Percentiles rank a stretch among this genome's conserved stretches.
Conservation (phyloP, 2,329 filamentous ascomycete genomes). For the Onygenales sp. region DNA sequence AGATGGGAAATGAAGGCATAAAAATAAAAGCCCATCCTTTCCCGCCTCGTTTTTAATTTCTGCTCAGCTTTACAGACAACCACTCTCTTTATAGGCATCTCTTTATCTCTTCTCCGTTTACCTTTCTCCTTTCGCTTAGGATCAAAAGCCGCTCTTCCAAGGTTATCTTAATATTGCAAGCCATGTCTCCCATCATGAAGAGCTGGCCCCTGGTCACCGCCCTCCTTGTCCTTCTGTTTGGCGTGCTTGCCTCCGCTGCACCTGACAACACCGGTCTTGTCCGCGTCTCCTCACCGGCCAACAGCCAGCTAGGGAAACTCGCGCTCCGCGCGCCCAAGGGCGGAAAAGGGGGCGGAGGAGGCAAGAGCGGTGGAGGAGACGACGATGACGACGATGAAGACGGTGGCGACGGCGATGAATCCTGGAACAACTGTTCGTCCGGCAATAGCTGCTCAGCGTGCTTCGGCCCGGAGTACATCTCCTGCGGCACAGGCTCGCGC, state of each 20-base stretch:
- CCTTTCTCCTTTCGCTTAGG: too few relatives aligned
- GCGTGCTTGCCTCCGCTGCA: background rate
- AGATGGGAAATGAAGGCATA: too few relatives aligned
- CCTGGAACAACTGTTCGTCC: background rate
- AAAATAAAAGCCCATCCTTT: too few relatives aligned
- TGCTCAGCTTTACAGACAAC: too few relatives aligned
- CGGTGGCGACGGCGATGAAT: background rate
- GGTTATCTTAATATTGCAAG: background rate
- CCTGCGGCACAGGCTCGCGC: background rate
- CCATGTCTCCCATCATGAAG: slow-evolving; percentile 1
- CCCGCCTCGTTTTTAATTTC: too few relatives aligned
- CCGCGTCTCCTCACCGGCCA: background rate
- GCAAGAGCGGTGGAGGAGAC: background rate
- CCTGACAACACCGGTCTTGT: background rate
- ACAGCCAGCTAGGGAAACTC: background rate
- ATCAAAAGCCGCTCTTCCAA: too few relatives aligned
- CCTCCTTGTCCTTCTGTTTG: background rate
- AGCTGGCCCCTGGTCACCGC: background rate
- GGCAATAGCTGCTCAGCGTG: background rate
- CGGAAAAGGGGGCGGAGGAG: background rate
- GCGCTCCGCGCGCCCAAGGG: background rate
- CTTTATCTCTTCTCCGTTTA: too few relatives aligned
- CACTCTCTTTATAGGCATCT: background rate
- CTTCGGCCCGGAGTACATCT: background rate
- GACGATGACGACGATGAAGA: background rate